phyloP scores from a whole-genome alignment of 129 eudicot species.

The Flaveria bidentis region DNA sequence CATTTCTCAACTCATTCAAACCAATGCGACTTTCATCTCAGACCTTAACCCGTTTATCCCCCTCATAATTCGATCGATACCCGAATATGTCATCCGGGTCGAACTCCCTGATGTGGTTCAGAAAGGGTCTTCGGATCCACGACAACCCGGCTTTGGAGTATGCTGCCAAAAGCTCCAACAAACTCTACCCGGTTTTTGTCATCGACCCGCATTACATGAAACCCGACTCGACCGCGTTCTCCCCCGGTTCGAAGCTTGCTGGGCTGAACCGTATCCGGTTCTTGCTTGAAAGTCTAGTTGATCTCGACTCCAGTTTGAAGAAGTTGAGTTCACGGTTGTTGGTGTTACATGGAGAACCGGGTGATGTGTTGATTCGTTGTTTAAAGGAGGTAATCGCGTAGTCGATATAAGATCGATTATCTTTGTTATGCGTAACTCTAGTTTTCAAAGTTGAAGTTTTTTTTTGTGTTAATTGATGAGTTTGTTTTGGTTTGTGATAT shows the following conservation, averaged over 20 bases:
- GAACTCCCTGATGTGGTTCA: slow-evolving; percentile 75
- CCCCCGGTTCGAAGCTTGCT: slow-evolving; percentile 68
- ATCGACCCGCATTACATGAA: slow-evolving; percentile 93
- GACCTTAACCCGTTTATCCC: slow-evolving; percentile 33
- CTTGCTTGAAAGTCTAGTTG: slow-evolving; percentile 68
- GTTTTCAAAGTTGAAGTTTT: neutral
- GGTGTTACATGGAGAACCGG: slow-evolving; percentile 83
- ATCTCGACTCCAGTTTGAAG: slow-evolving; percentile 55
- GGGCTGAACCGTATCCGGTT: slow-evolving; percentile 80
- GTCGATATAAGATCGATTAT: neutral
- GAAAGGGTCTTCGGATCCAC: slow-evolving; percentile 89
- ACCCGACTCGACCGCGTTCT: slow-evolving; percentile 67
- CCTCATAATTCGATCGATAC: slow-evolving; percentile 12
- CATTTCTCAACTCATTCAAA: slow-evolving; percentile 27
- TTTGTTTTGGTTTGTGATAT: neutral
- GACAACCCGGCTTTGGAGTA: slow-evolving; percentile 79
- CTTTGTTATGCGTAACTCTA: neutral
- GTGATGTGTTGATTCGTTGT: slow-evolving; percentile 56
- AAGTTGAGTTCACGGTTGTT: slow-evolving; percentile 69
- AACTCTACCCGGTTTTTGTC: slow-evolving; percentile 73
- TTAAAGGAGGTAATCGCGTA: slow-evolving; percentile 54
- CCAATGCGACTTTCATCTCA: slow-evolving; percentile 29
- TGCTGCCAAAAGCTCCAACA: slow-evolving; percentile 50
- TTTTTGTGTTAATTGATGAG: neutral
- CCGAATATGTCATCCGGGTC: slow-evolving; percentile 62